phyloP scores from a whole-genome alignment of 352 stramenopile genomes.

The Phytophthora melonis region DNA sequence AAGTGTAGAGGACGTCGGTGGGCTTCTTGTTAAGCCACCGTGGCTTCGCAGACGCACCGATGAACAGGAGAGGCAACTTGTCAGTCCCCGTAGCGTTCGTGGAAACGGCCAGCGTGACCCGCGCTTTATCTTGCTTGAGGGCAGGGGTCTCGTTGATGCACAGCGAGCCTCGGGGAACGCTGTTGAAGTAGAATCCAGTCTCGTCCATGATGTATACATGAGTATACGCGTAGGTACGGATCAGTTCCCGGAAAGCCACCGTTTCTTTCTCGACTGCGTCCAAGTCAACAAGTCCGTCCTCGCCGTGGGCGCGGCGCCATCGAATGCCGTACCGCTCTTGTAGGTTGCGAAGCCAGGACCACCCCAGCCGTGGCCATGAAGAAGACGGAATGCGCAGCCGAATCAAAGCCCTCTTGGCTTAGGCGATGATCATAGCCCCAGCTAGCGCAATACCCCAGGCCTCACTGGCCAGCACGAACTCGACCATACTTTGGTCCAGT shows the following conservation, averaged over 20 bases:
- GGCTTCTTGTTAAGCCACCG: no score
- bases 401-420: no score
- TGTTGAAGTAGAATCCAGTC: conserved; percentile 1
- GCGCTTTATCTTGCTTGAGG: neutral
- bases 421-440: no score
- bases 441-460: no score
- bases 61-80: neutral
- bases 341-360: no score
- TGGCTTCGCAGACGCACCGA: neutral
- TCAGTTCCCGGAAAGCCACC: neutral
- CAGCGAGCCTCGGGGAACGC: neutral
- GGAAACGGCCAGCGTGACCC: neutral
- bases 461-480: no score
- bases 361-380: no score
- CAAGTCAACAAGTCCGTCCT: neutral
- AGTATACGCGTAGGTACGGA: neutral
- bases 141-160: neutral
- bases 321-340: neutral
- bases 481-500: no score
- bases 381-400: no score
- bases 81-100: neutral
- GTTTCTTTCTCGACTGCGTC: neutral
- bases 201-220: conserved; percentile 3
- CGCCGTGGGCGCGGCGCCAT: neutral
- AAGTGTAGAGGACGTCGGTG: no score